Evolutionary conservation across 371 early-diverging fungal genomes (phyloP).

Genomic region (Mortierella sp.): DNA sequence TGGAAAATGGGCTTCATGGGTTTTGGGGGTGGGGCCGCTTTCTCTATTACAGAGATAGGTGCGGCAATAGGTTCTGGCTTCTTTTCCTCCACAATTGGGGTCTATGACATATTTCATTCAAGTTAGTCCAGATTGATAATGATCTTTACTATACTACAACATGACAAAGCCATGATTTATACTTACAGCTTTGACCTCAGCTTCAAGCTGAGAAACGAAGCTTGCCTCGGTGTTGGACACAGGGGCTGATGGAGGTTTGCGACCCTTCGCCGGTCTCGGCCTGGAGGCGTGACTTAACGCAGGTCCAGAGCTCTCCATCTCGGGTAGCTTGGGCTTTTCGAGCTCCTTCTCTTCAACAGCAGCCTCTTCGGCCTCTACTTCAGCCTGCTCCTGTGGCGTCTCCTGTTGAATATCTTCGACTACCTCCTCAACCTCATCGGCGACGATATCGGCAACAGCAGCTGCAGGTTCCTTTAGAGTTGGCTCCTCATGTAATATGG

Average conservation of each 20-base stretch:
- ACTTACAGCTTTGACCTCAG: constrained; percentile 56
- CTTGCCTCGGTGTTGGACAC: constrained; percentile 37
- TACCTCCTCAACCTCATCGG: background rate
- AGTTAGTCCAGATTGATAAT: background rate
- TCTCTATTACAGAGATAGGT: constrained; percentile 38
- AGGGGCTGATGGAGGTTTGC: constrained; percentile 48
- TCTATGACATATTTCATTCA: constrained; percentile 19
- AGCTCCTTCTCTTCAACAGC: constrained; percentile 34
- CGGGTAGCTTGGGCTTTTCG: constrained; percentile 49
- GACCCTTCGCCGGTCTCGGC: constrained; percentile 56
- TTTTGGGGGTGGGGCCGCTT: constrained; percentile 66
- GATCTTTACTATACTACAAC: background rate
- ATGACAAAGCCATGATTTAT: background rate
- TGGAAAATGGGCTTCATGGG: constrained; percentile 75
- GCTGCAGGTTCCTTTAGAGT: constrained; percentile 8
- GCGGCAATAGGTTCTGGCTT: constrained; percentile 29
- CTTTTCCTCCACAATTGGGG: constrained; percentile 46
- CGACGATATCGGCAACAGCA: background rate
- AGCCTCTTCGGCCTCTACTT: constrained; percentile 16
- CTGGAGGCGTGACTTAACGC: constrained; percentile 42
- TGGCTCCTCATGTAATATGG: background rate
- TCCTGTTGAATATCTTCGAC: background rate
- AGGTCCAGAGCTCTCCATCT: constrained; percentile 50
- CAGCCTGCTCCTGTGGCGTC: constrained; percentile 11
- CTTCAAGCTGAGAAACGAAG: constrained; percentile 51